Conservation (phyloP, 169 alveolate species). For the Plasmodium coatneyi region DNA sequence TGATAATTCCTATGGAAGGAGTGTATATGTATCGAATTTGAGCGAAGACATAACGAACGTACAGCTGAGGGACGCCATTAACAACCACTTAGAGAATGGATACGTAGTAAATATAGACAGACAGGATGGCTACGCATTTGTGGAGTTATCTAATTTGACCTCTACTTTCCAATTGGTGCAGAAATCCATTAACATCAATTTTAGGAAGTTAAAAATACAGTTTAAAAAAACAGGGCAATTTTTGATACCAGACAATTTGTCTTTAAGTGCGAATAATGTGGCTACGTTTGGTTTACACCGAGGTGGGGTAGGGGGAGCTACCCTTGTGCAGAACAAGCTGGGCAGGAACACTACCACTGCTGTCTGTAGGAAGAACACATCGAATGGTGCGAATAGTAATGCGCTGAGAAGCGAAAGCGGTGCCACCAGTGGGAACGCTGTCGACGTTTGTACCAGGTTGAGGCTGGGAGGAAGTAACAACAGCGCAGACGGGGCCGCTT, state of each 20-base stretch:
- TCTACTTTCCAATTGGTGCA: conserved; percentile 69
- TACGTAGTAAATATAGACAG: conserved; percentile 70
- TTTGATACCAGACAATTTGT: conserved; percentile 66
- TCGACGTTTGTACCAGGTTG: background rate
- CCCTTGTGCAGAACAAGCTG: background rate
- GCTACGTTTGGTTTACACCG: background rate
- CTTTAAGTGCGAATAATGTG: background rate
- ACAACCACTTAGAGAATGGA: conserved; percentile 53
- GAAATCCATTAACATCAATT: conserved; percentile 54
- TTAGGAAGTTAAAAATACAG: conserved; percentile 63
- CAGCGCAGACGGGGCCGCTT: no score
- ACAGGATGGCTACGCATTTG: conserved; percentile 75
- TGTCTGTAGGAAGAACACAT: background rate
- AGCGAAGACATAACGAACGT: conserved; percentile 63
- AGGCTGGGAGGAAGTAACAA: background rate
- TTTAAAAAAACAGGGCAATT: conserved; percentile 73
- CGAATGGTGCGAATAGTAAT: background rate
- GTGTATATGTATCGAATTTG: conserved; percentile 71
- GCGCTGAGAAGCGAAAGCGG: background rate
- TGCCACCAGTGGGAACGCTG: background rate
- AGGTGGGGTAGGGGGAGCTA: background rate
- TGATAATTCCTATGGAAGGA: conserved; percentile 73
- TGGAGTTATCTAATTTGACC: conserved; percentile 47
- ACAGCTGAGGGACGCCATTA: conserved; percentile 65
- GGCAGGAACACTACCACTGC: background rate